phyloP scores from a whole-genome alignment of 352 stramenopile species.

The Pythium phragmitis region DNA sequence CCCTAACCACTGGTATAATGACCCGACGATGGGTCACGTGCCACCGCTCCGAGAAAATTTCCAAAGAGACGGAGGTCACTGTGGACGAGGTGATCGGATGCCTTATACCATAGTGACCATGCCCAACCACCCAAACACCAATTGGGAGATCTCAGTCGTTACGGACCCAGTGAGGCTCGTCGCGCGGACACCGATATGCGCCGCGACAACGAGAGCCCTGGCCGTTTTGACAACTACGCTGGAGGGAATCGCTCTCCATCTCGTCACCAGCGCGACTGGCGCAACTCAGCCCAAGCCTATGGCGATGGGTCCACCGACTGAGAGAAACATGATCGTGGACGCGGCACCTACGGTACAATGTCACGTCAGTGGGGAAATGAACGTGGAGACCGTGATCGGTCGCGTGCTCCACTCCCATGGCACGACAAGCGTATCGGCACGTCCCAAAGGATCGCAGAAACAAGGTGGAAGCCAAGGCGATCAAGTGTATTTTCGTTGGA shows the following conservation, averaged over 20 bases:
- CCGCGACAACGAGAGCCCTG: not conserved
- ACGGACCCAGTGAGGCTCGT: constrained; percentile 11
- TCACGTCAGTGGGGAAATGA: not conserved
- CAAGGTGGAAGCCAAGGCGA: constrained; percentile 2
- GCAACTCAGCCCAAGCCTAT: not conserved
- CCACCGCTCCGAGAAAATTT: too few relatives aligned
- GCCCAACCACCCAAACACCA: not conserved
- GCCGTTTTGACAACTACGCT: not conserved
- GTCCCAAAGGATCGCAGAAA: constrained; percentile 6
- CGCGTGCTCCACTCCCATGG: not conserved
- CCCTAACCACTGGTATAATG: not conserved
- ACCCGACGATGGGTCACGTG: constrained; percentile 6
- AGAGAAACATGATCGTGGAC: not conserved
- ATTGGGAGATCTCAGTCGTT: not conserved
- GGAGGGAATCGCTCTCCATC: constrained; percentile 2
- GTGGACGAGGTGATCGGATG: too few relatives aligned
- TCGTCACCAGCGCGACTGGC: not conserved
- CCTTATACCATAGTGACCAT: too few relatives aligned
- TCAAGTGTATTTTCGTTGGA: constrained; percentile 29
- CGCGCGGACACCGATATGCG: not conserved
- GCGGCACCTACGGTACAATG: too few relatives aligned
- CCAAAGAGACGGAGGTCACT: too few relatives aligned
- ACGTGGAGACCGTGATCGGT: not conserved
- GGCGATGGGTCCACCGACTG: constrained; percentile 2
- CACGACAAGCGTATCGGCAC: constrained; percentile 8